These are phyloP conservation scores for Mycena latifolia DNA, from an alignment of 768 basidiomycete species.

Conservation along the genomic window DNA sequence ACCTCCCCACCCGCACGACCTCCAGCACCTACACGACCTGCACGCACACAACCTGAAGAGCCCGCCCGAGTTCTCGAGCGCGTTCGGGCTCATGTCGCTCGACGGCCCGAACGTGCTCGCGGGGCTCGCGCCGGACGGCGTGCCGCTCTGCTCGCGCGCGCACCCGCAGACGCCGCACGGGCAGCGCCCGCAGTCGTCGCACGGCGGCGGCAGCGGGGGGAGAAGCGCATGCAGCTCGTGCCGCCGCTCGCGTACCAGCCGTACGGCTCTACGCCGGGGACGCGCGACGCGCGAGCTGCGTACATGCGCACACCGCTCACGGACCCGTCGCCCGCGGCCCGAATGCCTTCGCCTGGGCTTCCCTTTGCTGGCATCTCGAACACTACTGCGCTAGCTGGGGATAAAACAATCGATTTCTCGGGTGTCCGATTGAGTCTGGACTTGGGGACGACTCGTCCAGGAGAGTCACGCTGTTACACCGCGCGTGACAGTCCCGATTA, in stretches of 20 bases:
- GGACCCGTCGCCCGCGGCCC: conserved; percentile 42
- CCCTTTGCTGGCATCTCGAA: too few relatives aligned
- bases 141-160: conserved; percentile 69
- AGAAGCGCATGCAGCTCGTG: conserved; percentile 29
- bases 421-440: too few relatives aligned
- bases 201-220: too few relatives aligned
- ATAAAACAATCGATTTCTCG: too few relatives aligned
- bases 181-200: too few relatives aligned
- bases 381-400: too few relatives aligned
- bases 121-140: conserved; percentile 66
- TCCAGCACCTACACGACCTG: conserved; percentile 19
- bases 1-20: too few relatives aligned
- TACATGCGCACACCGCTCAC: conserved; percentile 78
- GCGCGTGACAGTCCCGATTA: too few relatives aligned
- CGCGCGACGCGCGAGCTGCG: conserved; percentile 62
- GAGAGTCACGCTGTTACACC: too few relatives aligned
- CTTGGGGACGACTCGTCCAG: too few relatives aligned
- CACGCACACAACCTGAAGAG: conserved; percentile 7
- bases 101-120: conserved; percentile 80
- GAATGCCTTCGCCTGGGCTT: too few relatives aligned
- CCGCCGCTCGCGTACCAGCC: conserved; percentile 20
- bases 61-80: conserved; percentile 58
- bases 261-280: conserved; percentile 30
- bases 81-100: conserved; percentile 82
- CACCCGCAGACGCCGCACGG: too few relatives aligned